Evolutionary conservation across 1,284 basidiomycete genomes (phyloP).

Genomic region (Cutaneotrichosporon dermatis): DNA sequence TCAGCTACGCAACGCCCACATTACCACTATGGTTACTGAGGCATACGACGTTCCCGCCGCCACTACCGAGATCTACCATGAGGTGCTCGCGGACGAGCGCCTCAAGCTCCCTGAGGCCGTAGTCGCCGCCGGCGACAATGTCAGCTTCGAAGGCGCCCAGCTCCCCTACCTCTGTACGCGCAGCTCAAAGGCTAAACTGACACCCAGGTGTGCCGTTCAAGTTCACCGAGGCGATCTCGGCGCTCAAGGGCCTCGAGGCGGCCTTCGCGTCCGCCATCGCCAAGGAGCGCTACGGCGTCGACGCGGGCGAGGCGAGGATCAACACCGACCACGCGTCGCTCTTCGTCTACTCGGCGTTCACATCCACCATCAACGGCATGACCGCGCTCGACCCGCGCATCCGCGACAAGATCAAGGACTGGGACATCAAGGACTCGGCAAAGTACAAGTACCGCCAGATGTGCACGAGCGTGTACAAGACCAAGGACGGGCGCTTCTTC

Average conservation of each 20-base stretch:
- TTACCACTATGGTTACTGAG: not conserved
- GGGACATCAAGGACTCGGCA: slow-evolving; percentile 2
- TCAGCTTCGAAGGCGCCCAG: slow-evolving; percentile 4
- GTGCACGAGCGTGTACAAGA: slow-evolving; percentile 8
- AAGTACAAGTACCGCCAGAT: slow-evolving; percentile 9
- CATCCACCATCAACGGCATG: slow-evolving; percentile 3
- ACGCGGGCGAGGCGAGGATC: not conserved
- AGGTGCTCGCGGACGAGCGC: slow-evolving; percentile 8
- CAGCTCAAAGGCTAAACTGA: no score
- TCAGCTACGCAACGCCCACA: no score
- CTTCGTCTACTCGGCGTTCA: slow-evolving; percentile 4
- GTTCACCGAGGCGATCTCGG: slow-evolving; percentile 11
- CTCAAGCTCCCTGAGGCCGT: slow-evolving; percentile 7
- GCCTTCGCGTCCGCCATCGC: slow-evolving; percentile 11
- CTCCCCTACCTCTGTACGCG: slow-evolving; percentile 7
- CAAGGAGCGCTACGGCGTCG: slow-evolving; percentile 3
- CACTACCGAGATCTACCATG: not conserved
- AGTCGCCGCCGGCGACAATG: not conserved
- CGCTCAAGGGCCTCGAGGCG: slow-evolving; percentile 15
- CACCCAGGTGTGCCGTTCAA: slow-evolving; percentile 4
- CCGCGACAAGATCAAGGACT: not conserved
- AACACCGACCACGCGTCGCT: slow-evolving; percentile 15
- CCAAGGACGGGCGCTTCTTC: slow-evolving; percentile 12
- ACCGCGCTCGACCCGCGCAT: not conserved
- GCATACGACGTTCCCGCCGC: slow-evolving; percentile 6